phyloP scores from a whole-genome alignment of 176 grass and related monocot genomes.

The Oryza officinalis region DNA sequence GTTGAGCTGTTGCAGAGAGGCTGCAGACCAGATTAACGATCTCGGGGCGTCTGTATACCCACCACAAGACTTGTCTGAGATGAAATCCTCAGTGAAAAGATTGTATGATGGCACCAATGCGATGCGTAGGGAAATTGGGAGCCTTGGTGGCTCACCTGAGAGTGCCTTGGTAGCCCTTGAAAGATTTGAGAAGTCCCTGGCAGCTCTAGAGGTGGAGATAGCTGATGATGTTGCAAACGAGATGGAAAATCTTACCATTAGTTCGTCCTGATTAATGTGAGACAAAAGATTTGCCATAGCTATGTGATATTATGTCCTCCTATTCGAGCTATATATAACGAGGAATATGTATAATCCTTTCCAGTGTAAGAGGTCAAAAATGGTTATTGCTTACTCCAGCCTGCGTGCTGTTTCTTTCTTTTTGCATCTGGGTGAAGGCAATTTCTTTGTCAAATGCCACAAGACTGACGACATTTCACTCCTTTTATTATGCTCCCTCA shows the following conservation, averaged over 20 bases:
- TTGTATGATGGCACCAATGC: conserved; percentile 28
- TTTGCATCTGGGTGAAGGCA: background rate
- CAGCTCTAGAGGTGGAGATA: conserved; percentile 53
- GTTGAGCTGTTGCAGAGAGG: conserved; percentile 62
- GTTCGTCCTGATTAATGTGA: background rate
- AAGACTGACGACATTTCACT: background rate
- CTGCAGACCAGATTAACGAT: conserved; percentile 72
- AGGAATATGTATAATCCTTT: background rate
- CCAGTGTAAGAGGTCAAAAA: conserved; percentile 10
- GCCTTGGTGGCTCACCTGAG: conserved; percentile 49
- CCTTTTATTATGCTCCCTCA: too few relatives aligned
- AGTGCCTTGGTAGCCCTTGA: conserved; percentile 46
- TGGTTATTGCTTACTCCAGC: background rate
- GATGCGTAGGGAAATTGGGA: conserved; percentile 54
- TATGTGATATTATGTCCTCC: background rate
- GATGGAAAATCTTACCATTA: conserved; percentile 53
- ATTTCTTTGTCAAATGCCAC: background rate
- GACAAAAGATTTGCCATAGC: background rate
- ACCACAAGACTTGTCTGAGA: conserved; percentile 69
- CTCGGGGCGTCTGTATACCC: conserved; percentile 79
- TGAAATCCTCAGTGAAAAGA: conserved; percentile 49
- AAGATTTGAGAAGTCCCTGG: conserved; percentile 60
- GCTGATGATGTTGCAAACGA: conserved; percentile 48
- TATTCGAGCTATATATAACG: background rate
- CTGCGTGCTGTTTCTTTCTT: background rate